These are phyloP conservation scores for Calonectria ilicicola DNA, from an alignment of 2,329 filamentous ascomycete species.

Conservation along the genomic window DNA sequence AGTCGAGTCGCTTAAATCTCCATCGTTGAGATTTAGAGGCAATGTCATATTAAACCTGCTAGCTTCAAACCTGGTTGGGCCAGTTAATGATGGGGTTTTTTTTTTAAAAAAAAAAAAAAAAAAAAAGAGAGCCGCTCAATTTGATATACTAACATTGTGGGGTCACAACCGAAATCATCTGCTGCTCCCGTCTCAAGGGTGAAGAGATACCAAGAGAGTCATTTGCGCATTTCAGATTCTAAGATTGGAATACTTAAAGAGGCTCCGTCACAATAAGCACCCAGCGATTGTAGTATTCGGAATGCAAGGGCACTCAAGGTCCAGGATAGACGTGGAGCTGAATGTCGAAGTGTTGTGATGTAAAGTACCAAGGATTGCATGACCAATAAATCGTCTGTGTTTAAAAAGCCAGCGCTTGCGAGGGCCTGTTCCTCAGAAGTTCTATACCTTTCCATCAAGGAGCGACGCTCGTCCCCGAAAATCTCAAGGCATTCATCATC, in stretches of 20 bases:
- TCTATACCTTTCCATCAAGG: neutral
- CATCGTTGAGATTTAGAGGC: neutral
- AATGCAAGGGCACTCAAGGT: neutral
- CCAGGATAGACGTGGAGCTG: neutral
- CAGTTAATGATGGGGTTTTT: neutral
- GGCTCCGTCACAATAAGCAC: neutral
- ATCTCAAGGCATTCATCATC: neutral
- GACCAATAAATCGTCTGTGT: neutral
- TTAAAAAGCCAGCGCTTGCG: neutral
- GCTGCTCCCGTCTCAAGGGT: neutral
- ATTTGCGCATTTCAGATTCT: neutral
- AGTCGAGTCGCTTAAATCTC: neutral
- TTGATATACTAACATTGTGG: neutral
- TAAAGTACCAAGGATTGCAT: constrained; percentile 1
- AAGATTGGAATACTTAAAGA: neutral
- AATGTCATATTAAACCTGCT: neutral
- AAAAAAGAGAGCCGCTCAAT: neutral
- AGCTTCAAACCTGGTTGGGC: neutral
- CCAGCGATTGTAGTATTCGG: neutral
- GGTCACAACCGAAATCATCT: neutral
- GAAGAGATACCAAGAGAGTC: neutral
- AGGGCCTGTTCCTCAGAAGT: neutral
- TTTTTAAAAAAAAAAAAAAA: no score
- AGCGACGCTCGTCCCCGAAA: neutral
- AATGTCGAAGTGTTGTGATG: neutral